These are phyloP conservation scores for Maudiozyma humilis DNA, from an alignment of 1,139 yeast genomes.

Conservation along the genomic window DNA sequence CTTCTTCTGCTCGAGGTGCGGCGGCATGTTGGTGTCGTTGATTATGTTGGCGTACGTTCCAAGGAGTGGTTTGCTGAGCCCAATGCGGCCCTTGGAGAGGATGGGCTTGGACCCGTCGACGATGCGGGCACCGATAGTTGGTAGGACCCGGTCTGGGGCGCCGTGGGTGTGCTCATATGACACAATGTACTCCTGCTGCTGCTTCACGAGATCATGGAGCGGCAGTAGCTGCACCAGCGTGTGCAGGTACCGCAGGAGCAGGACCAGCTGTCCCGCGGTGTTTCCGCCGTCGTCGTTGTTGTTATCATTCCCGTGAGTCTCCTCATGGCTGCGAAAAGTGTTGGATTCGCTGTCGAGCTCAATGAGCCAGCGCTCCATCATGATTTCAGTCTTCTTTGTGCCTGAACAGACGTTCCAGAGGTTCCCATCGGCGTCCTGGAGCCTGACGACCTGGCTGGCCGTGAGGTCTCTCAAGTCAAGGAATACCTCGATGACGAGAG, in stretches of 20 bases:
- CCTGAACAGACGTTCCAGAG: slow-evolving; percentile 48
- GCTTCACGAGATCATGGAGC: slow-evolving; percentile 44
- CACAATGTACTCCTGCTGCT: slow-evolving; percentile 10
- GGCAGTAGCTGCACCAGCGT: slow-evolving; percentile 67
- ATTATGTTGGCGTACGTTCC: slow-evolving; percentile 36
- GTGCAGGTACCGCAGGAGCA: slow-evolving; percentile 66
- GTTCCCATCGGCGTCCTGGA: slow-evolving; percentile 45
- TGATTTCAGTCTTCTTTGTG: slow-evolving; percentile 65
- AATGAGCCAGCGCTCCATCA: slow-evolving; percentile 84
- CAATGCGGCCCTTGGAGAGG: slow-evolving; percentile 74
- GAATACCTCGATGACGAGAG: slow-evolving; percentile 77
- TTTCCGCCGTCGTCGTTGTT: slow-evolving; percentile 9
- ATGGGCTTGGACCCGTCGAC: slow-evolving; percentile 74
- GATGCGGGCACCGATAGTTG: slow-evolving; percentile 47
- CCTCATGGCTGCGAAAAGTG: slow-evolving; percentile 27
- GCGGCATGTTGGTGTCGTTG: slow-evolving; percentile 33
- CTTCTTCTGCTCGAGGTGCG: slow-evolving; percentile 52
- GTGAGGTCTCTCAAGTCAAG: slow-evolving; percentile 61
- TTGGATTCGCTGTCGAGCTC: slow-evolving; percentile 49
- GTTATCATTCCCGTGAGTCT: slow-evolving; percentile 13
- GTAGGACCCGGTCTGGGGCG: slow-evolving; percentile 11
- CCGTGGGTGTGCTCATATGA: background rate
- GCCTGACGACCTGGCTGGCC: slow-evolving; percentile 52
- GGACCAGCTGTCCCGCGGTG: slow-evolving; percentile 44
- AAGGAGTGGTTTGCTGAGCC: slow-evolving; percentile 62